Evolutionary conservation across 2,329 filamentous ascomycete species (phyloP).

Genomic region (Xylariaceae sp.): DNA sequence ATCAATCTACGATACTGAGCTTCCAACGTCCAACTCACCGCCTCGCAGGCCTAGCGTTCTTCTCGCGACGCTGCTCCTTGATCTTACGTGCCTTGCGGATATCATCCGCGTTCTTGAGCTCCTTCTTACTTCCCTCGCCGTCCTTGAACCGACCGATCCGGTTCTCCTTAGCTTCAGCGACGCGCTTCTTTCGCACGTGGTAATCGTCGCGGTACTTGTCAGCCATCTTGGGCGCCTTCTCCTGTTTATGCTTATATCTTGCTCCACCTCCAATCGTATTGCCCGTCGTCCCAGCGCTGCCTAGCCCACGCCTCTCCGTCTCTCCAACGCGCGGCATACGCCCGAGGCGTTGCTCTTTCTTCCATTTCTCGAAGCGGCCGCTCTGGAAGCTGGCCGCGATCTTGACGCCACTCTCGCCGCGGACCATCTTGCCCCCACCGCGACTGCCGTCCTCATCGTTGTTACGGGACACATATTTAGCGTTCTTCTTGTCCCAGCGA

Average conservation of each 20-base stretch:
- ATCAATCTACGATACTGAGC: too few species aligned
- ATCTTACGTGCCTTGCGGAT: slow-evolving; percentile 79
- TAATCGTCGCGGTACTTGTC: slow-evolving; percentile 93
- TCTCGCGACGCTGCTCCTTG: slow-evolving; percentile 73
- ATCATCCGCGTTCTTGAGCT: slow-evolving; percentile 79
- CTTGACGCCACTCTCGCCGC: slow-evolving; percentile 71
- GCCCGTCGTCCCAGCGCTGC: slow-evolving; percentile 34
- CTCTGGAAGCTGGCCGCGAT: slow-evolving; percentile 92
- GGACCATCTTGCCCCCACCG: slow-evolving; percentile 37
- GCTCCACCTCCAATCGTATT: slow-evolving; percentile 25
- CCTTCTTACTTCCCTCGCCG: slow-evolving; percentile 62
- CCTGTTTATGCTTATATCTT: slow-evolving; percentile 81
- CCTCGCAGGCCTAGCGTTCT: slow-evolving; percentile 80
- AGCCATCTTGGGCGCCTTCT: slow-evolving; percentile 86
- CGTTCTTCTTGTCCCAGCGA: slow-evolving; percentile 96
- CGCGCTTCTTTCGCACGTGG: slow-evolving; percentile 83
- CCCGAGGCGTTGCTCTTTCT: slow-evolving; percentile 77
- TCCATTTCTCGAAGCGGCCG: slow-evolving; percentile 92
- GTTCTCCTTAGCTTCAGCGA: slow-evolving; percentile 84
- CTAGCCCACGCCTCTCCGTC: slow-evolving; percentile 54
- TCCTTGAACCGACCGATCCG: slow-evolving; percentile 71
- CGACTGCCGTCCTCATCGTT: slow-evolving; percentile 94
- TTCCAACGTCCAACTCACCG: slow-evolving; percentile 39
- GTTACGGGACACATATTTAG: slow-evolving; percentile 86
- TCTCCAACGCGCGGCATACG: slow-evolving; percentile 81